Evolutionary conservation across 139 green algal species (phyloP), one percentile per base, ranked within the genome.

Genomic region (Coccomyxa sp.): DNA sequence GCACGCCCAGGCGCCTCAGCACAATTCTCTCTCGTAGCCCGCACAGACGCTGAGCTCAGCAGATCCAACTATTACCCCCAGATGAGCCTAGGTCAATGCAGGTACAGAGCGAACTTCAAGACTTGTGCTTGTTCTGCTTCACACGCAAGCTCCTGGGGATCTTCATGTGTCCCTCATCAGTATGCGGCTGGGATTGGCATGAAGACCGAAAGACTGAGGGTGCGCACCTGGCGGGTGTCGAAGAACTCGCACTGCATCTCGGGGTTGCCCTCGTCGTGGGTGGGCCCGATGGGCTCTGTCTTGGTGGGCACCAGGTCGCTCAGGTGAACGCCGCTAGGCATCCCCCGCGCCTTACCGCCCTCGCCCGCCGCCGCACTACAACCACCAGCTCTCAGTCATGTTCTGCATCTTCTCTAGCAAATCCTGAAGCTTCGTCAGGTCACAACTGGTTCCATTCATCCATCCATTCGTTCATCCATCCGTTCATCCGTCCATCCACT

Each of bases 171-270:
- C 3, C 38, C 38, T 51, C 38, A 11, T 51, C 7, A 51, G 3
- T 51, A 51, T 7, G 7, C 7, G 7, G 38, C 38, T 7, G 38
- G 38, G 38, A 3, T 51, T 51, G 7, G 7, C 38, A 7, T 51
- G 38, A 51, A 7, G 38, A 51, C 38, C 38, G 38, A 11, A 7
- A 51, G 38, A 51, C 38, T 11, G 7, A 51, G 38, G 38, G 38
- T 51, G 38, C 38, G 12, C 76, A 92, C 91, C 90, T 97, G 92
- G 14, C 96, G 91, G 12, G 95, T 98, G 88, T 99, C 95, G 88
- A 99, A 99, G 85, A 98, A 97, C 88, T 99, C 96, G 83, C 85
- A 95, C 77, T 95, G 90, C 82, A 98, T 91, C 67, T 94, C 87
- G 7, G 84, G 77, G 84, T 95, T 92, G 0, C 79, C 74, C 84